Conservation (phyloP, 1,139 yeast genomes). For the Zygoascus hellenicus region DNA sequence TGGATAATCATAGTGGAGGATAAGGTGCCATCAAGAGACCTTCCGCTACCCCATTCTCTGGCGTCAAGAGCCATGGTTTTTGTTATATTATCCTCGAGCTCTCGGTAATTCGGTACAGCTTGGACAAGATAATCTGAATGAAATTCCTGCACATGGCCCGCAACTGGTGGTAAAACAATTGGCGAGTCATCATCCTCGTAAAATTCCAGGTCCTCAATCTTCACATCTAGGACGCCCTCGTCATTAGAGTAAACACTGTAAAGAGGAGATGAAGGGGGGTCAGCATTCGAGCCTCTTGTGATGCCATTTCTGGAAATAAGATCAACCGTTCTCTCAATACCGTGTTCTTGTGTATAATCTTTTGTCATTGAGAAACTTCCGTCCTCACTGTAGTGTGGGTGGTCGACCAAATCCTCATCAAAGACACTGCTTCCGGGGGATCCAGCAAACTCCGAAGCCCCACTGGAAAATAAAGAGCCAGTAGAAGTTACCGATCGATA, state of each 20-base stretch:
- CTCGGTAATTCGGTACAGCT: constrained; percentile 24
- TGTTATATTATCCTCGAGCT: constrained; percentile 24
- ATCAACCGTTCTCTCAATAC: constrained; percentile 2
- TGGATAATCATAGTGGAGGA: constrained; percentile 17
- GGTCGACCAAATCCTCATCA: constrained; percentile 7
- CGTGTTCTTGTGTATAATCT: neutral
- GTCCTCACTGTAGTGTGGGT: neutral
- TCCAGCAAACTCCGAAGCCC: neutral
- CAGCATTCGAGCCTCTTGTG: neutral
- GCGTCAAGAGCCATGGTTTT: constrained; percentile 25
- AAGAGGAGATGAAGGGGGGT: neutral
- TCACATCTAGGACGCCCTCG: constrained; percentile 7
- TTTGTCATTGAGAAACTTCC: neutral
- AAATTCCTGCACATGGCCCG: constrained; percentile 27
- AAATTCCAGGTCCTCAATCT: constrained; percentile 2
- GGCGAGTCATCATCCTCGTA: constrained; percentile 11
- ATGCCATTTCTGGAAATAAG: neutral
- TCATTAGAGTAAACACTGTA: constrained; percentile 6
- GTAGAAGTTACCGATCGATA: constrained; percentile 13
- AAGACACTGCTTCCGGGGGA: constrained; percentile 7
- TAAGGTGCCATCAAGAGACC: constrained; percentile 1
- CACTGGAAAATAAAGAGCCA: constrained; percentile 7
- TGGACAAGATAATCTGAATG: constrained; percentile 30
- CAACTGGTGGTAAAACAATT: constrained; percentile 26
- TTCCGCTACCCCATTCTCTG: constrained; percentile 9